Evolutionary conservation across 768 basidiomycete genomes (phyloP), one percentile per base, ranked within the genome.

Genomic region (Mycena albidolilacea): DNA sequence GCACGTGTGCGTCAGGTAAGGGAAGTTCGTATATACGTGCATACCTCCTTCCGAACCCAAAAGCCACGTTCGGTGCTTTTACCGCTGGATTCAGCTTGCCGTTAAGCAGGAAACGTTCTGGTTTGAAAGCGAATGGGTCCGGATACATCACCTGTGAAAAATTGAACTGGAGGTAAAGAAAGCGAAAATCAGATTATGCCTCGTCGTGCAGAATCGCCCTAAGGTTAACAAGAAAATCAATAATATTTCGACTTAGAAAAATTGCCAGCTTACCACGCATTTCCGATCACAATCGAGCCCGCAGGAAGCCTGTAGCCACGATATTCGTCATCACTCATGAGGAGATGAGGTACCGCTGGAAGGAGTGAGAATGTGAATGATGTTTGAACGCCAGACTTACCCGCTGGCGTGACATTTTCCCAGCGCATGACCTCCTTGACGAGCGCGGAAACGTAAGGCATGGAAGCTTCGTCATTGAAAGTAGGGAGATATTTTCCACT

Each of bases 61-160:
- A 80, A 5, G 73, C 71, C 8, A 55, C 62, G n/a, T 67, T 62
- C 9, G 73, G 69, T 55, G 71, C 69, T 62, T 38, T 52, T 0
- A 79, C 72, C 9, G 52, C 63, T 14, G 69, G 65, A 44, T 80
- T 66, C 19, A 79, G 66, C 46, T 68, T 57, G 11, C 78, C 78
- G 61, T 79, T 73, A n/a, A 68, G 72, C n/a, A 83, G 72, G 67
- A 82, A 87, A 37, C 86, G 78, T 58, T 85, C 84, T 15, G 85
- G 85, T 0, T 69, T 74, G 73, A 86, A 86, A 17, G 77, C 67
- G 11, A 78, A 74, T 37, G 85, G 83, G n/a, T 83, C 75, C 5
- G 82, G 80, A 60, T 85, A 87, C 5, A 73, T 70, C 35, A 69
- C 64, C 60, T 79, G 48, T 3, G 35, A 10, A 9, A 59, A 8